Conservation (phyloP, 352 stramenopile genomes). For the Phytopythium ostracodes region DNA sequence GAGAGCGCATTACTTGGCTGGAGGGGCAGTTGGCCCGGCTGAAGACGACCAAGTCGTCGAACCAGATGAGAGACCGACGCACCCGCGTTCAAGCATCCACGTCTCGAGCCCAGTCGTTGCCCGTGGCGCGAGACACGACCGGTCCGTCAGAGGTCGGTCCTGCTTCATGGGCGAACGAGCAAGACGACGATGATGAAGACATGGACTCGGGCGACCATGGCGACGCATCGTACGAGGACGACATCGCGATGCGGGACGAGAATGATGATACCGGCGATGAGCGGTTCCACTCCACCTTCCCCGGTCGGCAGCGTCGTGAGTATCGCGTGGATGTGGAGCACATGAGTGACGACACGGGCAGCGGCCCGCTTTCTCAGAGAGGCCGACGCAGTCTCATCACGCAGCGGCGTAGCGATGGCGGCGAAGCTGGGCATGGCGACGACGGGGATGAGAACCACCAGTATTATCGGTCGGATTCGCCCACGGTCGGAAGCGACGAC, state of each 20-base stretch:
- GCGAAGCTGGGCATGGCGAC: slow-evolving; percentile 27
- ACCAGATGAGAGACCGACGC: slow-evolving; percentile 9
- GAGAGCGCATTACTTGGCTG: slow-evolving; percentile 60
- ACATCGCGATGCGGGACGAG: slow-evolving; percentile 52
- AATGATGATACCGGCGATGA: slow-evolving; percentile 23
- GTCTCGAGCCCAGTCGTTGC: not conserved
- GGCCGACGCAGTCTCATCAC: slow-evolving; percentile 27
- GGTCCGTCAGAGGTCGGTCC: slow-evolving; percentile 18
- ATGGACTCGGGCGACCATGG: slow-evolving; percentile 42
- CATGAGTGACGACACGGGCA: slow-evolving; percentile 37
- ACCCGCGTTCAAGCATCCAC: slow-evolving; percentile 8
- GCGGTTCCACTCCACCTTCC: slow-evolving; percentile 4
- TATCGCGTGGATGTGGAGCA: slow-evolving; percentile 57
- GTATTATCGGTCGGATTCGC: slow-evolving; percentile 35
- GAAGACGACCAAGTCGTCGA: slow-evolving; percentile 18
- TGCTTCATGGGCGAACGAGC: slow-evolving; percentile 69
- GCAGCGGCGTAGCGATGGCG: slow-evolving; percentile 19
- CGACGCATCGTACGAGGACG: slow-evolving; percentile 37
- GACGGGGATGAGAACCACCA: slow-evolving; percentile 22
- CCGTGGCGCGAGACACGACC: not conserved
- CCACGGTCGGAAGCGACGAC: slow-evolving; percentile 60
- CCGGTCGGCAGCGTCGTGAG: slow-evolving; percentile 29
- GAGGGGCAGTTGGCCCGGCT: slow-evolving; percentile 54
- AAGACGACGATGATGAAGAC: slow-evolving; percentile 64
- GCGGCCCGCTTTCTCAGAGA: slow-evolving; percentile 36